phyloP scores from a whole-genome alignment of 805 yeast genomes.

The Brettanomyces bruxellensis region DNA sequence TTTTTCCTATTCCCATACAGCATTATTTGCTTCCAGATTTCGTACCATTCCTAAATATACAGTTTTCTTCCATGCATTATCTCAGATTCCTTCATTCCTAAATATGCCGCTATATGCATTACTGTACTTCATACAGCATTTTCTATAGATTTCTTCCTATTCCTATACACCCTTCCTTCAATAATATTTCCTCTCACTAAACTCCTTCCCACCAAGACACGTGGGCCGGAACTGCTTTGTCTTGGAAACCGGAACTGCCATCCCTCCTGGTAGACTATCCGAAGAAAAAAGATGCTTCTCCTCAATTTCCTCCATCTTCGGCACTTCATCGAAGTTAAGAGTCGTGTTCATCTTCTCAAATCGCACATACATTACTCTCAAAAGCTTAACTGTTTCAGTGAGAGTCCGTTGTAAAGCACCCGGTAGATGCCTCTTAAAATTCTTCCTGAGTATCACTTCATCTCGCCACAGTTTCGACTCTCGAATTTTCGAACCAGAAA shows the following conservation, averaged over 20 bases:
- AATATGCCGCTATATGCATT: too few species aligned
- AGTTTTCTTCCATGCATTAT: too few species aligned
- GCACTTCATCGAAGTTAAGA: constrained; percentile 13
- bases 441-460: constrained; percentile 9
- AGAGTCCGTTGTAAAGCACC: constrained; percentile 14
- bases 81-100: too few species aligned
- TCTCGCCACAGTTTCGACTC: constrained; percentile 14
- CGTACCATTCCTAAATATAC: too few species aligned
- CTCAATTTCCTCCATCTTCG: constrained; percentile 9
- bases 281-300: constrained; percentile 12
- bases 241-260: constrained; percentile 18
- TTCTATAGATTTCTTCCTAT: too few species aligned
- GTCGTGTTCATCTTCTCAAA: constrained; percentile 16
- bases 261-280: constrained; percentile 16
- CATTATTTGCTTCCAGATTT: too few species aligned
- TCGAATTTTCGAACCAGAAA: constrained; percentile 5
- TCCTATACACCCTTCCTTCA: too few species aligned
- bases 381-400: constrained; percentile 8
- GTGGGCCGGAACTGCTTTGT: constrained; percentile 10
- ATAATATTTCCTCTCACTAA: too few species aligned
- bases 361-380: constrained; percentile 15
- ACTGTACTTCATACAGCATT: too few species aligned
- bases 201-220: constrained; percentile 5
- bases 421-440: constrained; percentile 4
- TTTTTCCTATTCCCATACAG: too few species aligned